A percentile compares a stretch with the other conserved stretches of the same genome.
These are phyloP conservation scores for Trametes hirsuta DNA, from an alignment of 1,284 basidiomycete species.

Conservation along the genomic window DNA sequence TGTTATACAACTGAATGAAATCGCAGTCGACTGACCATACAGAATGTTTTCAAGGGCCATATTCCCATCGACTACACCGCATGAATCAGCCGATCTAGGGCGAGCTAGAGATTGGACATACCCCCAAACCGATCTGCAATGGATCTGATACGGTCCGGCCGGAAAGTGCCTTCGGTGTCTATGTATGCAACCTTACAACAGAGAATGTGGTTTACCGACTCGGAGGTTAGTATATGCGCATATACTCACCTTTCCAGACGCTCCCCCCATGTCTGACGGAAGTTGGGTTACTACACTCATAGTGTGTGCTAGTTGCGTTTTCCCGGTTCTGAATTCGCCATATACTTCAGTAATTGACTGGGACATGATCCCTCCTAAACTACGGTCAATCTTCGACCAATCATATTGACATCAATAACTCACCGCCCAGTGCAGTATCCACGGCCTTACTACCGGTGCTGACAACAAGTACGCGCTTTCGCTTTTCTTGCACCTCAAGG, in stretches of 20 bases:
- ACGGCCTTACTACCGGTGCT: conserved; percentile 92
- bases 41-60: conserved; percentile 89
- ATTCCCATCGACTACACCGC: conserved; percentile 67
- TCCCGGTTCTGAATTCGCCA: conserved; percentile 83
- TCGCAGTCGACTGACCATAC: conserved; percentile 54
- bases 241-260: conserved; percentile 74
- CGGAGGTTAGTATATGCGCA: conserved; percentile 1
- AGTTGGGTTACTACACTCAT: conserved; percentile 89
- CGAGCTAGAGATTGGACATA: not conserved
- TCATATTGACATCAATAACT: conserved; percentile 18
- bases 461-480: conserved; percentile 78
- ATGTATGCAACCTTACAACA: conserved; percentile 81
- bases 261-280: conserved; percentile 88
- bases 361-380: conserved; percentile 79
- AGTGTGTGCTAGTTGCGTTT: conserved; percentile 92
- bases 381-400: not conserved
- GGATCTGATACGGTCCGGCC: conserved; percentile 86
- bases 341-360: conserved; percentile 93
- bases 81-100: not conserved
- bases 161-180: conserved; percentile 94
- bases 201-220: not conserved
- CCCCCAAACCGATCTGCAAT: conserved; percentile 88
- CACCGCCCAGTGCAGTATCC: conserved; percentile 86
- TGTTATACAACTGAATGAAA: not conserved
- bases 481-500: conserved; percentile 84